Evolutionary conservation across 164 flowering plant genomes (phyloP).

Genomic region (Tinospora cordifolia): DNA sequence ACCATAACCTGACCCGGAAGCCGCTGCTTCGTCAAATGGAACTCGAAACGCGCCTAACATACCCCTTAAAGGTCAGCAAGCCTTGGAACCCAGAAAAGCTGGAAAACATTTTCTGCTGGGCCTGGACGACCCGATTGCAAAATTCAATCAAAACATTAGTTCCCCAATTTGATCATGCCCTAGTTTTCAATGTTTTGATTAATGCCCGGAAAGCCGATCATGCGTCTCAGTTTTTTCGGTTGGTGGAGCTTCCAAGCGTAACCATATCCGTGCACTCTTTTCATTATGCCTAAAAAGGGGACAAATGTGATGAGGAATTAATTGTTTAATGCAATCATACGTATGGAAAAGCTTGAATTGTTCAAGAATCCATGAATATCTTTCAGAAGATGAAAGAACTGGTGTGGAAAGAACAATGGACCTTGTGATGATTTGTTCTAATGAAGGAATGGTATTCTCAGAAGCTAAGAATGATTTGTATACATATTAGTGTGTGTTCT

Average conservation of each 20-base stretch:
- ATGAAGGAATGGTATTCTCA: too few species aligned
- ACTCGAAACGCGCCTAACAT: neutral
- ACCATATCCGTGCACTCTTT: constrained; percentile 77
- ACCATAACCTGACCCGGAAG: neutral
- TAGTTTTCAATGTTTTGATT: constrained; percentile 69
- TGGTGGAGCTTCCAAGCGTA: constrained; percentile 65
- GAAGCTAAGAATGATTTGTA: too few species aligned
- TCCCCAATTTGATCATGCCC: constrained; percentile 52
- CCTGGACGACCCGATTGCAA: constrained; percentile 87
- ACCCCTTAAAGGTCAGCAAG: constrained; percentile 39
- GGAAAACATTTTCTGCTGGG: constrained; percentile 58
- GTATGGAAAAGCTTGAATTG: constrained; percentile 83
- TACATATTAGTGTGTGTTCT: too few species aligned
- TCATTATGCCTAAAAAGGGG: constrained; percentile 86
- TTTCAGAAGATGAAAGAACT: constrained; percentile 75
- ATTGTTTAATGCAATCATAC: constrained; percentile 61
- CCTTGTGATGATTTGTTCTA: constrained; percentile 72
- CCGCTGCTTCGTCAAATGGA: neutral
- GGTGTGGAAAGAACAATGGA: constrained; percentile 50
- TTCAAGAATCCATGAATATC: constrained; percentile 83
- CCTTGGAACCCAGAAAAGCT: constrained; percentile 43
- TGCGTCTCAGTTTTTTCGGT: constrained; percentile 80
- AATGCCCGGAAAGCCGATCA: constrained; percentile 56
- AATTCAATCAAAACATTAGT: constrained; percentile 68
- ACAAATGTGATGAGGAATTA: constrained; percentile 80